Conservation (phyloP, 2,329 filamentous ascomycete species). For the Aureobasidium leucospermi region DNA sequence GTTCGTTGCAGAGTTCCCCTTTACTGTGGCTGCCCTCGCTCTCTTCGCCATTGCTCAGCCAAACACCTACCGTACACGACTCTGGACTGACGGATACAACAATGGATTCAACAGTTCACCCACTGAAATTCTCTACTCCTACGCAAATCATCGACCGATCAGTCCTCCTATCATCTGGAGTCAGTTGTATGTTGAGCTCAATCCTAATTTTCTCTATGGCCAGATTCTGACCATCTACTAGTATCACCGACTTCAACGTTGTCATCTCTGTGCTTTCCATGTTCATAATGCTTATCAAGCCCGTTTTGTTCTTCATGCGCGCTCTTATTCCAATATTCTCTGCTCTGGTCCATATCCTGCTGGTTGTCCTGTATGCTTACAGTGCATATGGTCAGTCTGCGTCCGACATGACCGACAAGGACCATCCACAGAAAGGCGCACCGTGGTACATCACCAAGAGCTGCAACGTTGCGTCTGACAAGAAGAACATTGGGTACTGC, state of each 20-base stretch:
- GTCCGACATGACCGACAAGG: conserved; percentile 62
- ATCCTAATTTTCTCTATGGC: background rate
- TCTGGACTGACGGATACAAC: conserved; percentile 66
- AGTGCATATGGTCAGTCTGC: conserved; percentile 65
- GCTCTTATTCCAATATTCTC: conserved; percentile 60
- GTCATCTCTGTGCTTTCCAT: conserved; percentile 68
- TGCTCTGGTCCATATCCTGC: conserved; percentile 48
- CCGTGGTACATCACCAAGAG: conserved; percentile 71
- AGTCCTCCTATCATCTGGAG: conserved; percentile 66
- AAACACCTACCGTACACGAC: conserved; percentile 60
- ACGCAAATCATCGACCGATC: conserved; percentile 60
- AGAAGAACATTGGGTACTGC: conserved; percentile 48
- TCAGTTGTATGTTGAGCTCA: conserved; percentile 50
- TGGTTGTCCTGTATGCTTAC: conserved; percentile 57
- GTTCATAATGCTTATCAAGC: conserved; percentile 67
- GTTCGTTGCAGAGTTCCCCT: conserved; percentile 58
- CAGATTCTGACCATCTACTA: conserved; percentile 28
- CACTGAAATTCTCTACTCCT: conserved; percentile 60
- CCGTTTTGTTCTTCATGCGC: conserved; percentile 62
- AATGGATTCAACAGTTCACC: conserved; percentile 70
- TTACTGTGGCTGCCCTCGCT: conserved; percentile 58
- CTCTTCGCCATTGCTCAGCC: conserved; percentile 68
- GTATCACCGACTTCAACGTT: conserved; percentile 68
- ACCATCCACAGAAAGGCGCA: conserved; percentile 52
- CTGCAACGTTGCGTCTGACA: conserved; percentile 49